phyloP scores from a whole-genome alignment of 2,329 filamentous ascomycete species.

The Chaetomiaceae sp. region DNA sequence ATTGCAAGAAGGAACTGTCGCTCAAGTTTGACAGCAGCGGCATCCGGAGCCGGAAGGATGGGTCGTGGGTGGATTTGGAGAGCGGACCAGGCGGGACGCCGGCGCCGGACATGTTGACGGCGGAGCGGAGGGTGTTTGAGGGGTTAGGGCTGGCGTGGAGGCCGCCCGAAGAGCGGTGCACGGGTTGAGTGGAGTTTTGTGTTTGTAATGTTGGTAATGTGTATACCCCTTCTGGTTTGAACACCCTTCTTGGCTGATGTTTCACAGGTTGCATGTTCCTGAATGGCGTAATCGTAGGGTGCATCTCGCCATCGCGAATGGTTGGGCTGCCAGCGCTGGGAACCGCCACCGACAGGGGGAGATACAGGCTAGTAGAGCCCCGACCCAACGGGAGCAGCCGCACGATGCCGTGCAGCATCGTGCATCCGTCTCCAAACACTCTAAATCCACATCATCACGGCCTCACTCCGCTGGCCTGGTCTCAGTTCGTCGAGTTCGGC shows the following conservation, averaged over 20 bases:
- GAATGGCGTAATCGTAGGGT: slow-evolving; percentile 16
- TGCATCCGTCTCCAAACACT: not conserved
- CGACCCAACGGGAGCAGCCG: slow-evolving; percentile 8
- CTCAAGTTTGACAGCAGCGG: slow-evolving; percentile 94
- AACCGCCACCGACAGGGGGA: too few relatives aligned
- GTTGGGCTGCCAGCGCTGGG: slow-evolving; percentile 1
- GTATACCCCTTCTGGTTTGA: not conserved
- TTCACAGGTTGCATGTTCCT: not conserved
- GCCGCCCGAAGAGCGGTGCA: slow-evolving; percentile 63
- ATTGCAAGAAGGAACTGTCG: slow-evolving; percentile 65
- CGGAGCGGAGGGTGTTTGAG: slow-evolving; percentile 77
- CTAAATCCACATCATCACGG: not conserved
- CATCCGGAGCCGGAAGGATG: slow-evolving; percentile 62
- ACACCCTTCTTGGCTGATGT: too few relatives aligned
- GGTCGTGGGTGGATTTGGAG: slow-evolving; percentile 68
- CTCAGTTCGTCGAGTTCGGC: not conserved
- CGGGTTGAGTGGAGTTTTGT: slow-evolving; percentile 41
- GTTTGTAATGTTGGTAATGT: not conserved
- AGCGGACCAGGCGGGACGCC: slow-evolving; percentile 43
- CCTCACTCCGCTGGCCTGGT: not conserved
- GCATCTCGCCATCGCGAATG: slow-evolving; percentile 4
- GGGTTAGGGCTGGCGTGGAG: slow-evolving; percentile 67
- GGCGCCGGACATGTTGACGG: slow-evolving; percentile 63
- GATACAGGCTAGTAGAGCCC: not conserved
- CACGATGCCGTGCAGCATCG: slow-evolving; percentile 2